Conservation (phyloP, 805 yeast species). For the Barnettozyma salicaria region DNA sequence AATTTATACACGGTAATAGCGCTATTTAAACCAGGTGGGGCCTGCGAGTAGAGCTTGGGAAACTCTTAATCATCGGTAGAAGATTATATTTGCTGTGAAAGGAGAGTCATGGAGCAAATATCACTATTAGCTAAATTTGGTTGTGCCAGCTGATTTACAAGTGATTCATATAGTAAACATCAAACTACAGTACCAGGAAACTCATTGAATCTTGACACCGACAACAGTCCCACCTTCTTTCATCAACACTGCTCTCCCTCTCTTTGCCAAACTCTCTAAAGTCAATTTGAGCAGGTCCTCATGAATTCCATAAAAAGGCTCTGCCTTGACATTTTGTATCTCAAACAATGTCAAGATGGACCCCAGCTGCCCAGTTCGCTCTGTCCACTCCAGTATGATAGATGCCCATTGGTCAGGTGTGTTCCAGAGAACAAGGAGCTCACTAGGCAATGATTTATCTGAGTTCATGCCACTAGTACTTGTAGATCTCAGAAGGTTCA, state of each 20-base stretch:
- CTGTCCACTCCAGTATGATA: constrained; percentile 61
- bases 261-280: constrained; percentile 49
- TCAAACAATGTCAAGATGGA: constrained; percentile 80
- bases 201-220: constrained; percentile 67
- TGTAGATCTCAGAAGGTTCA: constrained; percentile 36
- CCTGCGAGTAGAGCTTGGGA: too few relatives aligned
- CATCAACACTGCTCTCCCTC: constrained; percentile 66
- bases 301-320: constrained; percentile 62
- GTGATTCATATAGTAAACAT: too few relatives aligned
- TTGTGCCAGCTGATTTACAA: too few relatives aligned
- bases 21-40: too few relatives aligned
- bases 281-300: constrained; percentile 46
- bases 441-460: background rate
- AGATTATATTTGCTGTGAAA: too few relatives aligned
- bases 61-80: too few relatives aligned
- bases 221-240: constrained; percentile 60
- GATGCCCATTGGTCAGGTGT: constrained; percentile 64
- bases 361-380: constrained; percentile 70
- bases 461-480: background rate
- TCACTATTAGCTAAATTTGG: too few relatives aligned
- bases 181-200: constrained; percentile 4
- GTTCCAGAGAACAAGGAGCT: constrained; percentile 53
- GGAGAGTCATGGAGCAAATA: too few relatives aligned
- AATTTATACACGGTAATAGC: too few relatives aligned
- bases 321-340: constrained; percentile 58